These are phyloP conservation scores for Silene coronaria DNA, from an alignment of 179 eudicot genomes.

Conservation along the genomic window DNA sequence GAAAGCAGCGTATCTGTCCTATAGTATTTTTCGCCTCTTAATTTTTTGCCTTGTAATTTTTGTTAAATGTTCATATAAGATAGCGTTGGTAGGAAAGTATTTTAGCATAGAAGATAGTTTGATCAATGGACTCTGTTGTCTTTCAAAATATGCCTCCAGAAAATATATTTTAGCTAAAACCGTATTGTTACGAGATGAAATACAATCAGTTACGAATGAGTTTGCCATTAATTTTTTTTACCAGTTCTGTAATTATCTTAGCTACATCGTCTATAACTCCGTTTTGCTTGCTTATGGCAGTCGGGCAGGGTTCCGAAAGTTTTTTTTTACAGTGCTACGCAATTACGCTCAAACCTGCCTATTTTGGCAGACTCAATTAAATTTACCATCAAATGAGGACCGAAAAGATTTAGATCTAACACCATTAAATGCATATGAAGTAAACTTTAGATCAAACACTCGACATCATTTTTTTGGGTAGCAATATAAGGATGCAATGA, in stretches of 20 bases:
- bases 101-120: neutral
- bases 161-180: neutral
- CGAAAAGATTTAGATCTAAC: too few relatives aligned
- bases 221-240: neutral
- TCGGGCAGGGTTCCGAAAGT: too few relatives aligned
- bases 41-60: neutral
- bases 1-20: neutral
- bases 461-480: too few relatives aligned
- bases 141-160: neutral
- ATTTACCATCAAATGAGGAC: too few relatives aligned
- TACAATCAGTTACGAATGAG: neutral
- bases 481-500: too few relatives aligned
- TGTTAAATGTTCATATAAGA: conserved; percentile 13
- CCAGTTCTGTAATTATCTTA: neutral
- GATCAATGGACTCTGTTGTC: conserved; percentile 1
- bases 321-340: neutral
- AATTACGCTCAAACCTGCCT: too few relatives aligned
- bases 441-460: too few relatives aligned
- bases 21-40: neutral
- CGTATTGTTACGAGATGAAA: neutral
- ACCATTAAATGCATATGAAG: too few relatives aligned
- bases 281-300: neutral
- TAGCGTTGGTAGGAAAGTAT: conserved; percentile 7
- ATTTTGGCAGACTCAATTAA: too few relatives aligned
- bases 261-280: neutral